phyloP scores from a whole-genome alignment of 169 alveolate genomes.

The Plasmodium gonderi region DNA sequence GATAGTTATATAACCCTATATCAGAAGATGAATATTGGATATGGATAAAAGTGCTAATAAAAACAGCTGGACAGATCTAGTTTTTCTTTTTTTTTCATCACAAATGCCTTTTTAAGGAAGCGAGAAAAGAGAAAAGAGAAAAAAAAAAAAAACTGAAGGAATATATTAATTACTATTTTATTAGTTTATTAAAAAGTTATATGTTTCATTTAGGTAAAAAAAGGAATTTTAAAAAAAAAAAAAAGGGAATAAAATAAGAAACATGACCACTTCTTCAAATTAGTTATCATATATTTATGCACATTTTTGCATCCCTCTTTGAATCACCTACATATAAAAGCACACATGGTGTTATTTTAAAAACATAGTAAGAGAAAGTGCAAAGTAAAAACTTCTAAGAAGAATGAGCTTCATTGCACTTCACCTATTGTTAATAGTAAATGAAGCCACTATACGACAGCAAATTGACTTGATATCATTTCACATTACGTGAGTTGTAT shows the following conservation, averaged over 20 bases:
- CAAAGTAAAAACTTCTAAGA: neutral
- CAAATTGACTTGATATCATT: neutral
- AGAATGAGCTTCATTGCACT: neutral
- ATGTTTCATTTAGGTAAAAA: neutral
- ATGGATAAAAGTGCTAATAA: neutral
- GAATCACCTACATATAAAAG: neutral
- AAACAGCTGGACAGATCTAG: neutral
- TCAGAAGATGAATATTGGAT: neutral
- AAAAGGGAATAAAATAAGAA: neutral
- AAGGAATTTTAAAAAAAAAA: neutral
- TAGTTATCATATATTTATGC: neutral
- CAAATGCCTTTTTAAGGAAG: neutral
- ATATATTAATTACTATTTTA: neutral
- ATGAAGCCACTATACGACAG: neutral
- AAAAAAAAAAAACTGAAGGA: neutral
- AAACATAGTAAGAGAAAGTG: neutral
- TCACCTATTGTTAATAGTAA: neutral
- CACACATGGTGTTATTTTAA: neutral
- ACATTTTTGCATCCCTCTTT: neutral
- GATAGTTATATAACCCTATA: neutral
- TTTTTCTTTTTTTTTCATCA: neutral
- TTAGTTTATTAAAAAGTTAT: neutral
- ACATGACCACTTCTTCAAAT: neutral
- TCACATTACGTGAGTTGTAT: neutral
- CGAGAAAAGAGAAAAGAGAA: too few species aligned